Evolutionary conservation across 768 basidiomycete species (phyloP), one percentile per base, ranked within the genome.

Genomic region (Leccinum boreale): DNA sequence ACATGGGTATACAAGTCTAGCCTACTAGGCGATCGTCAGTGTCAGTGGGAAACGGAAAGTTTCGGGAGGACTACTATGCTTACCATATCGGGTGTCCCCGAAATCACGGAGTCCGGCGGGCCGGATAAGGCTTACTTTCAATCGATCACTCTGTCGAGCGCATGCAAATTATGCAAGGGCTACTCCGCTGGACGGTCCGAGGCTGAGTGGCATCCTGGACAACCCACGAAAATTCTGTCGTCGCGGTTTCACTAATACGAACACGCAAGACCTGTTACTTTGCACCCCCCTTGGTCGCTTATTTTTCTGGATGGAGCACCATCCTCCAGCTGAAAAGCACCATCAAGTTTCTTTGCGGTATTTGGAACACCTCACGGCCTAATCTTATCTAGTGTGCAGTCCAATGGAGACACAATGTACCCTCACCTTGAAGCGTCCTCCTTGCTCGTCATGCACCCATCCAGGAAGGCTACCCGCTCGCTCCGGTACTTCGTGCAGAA

Each of bases 1-100:
- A 60, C 72, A 73, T 73, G 35, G 60, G 52, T 58, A 65, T 63
- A 53, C 15, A 21, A 12, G 35, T 53, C 58, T 65, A 57, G 52
- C 12, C 31, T 31, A 31, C 10, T 29, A 29, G 60, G 59, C 36
- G n/a, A n/a, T 9, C 0, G 26, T 33, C 28, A 44, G 17, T 33
- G 49, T 55, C 36, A 17, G 26, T 49, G 55, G 24, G 52, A 56
- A 55, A 14, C 29, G 33, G 35, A 49, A 49, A 19, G 12, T 19
- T 39, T n/a, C 24, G 49, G n/a, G 49, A 42, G 53, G 46, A 64
- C 52, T 47, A 69, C 58, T 65, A 62, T 56, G 15, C 52, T 54
- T 71, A 58, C 70, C 56, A 63, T 61, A 63, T 69, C 58, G 42
- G 60, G 58, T 56, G 3, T 65, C n/a, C 57, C 44, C 39, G 54